Base-by-base conservation (phyloP, 2,329 filamentous ascomycete species). In the Aspergillus fumigatiaffinis region DNA sequence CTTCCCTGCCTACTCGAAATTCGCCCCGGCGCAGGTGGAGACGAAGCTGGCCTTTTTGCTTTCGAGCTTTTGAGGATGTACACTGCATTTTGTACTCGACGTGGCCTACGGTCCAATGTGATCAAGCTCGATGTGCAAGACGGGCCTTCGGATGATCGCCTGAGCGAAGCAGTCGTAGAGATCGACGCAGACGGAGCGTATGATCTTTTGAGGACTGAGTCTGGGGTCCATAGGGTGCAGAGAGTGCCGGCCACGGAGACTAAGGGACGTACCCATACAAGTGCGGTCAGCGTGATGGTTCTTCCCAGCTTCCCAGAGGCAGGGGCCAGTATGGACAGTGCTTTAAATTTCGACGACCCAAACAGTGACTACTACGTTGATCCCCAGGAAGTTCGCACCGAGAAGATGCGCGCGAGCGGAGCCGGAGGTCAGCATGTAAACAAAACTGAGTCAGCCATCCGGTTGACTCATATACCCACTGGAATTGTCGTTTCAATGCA, bases 341-440 rank as follows among this genome's bases (percentile, higher is more conserved):
- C 84, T 29, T 74, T 80, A 50, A 86, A 91, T 70, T 83, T 89
- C 62, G 87, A 93, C 60, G 88, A 97, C 67, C 93, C 93, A 0
- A 88, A 87, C 55, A 96, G 90, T 73, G 90, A 97, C 71, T 97
- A 96, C 77, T 96, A 92, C 77, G 82, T 99, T 58, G 86, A 95
- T 69, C 86, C 90, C 5, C 82, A 86, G 59, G 93, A 99, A 58
- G 91, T 99, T 25, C 83, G 83, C 52, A 80, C 85, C 21, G 94
- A 99, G 71, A 91, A 92, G 59, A 96, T 97, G 92, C 84, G 92
- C 17, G 92, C 94, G 0, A 82, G 91, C 49, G 94, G 94, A 58
- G 93, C 94, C 0, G 94, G 94, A 32, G 94, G 94, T 0, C 94
- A 99, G 78, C 94, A 99, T 76, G 94, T 99, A 71, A 99, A 99